These are phyloP conservation scores for Cladorrhinum sp. DNA, from an alignment of 2,329 filamentous ascomycete genomes.

Conservation along the genomic window DNA sequence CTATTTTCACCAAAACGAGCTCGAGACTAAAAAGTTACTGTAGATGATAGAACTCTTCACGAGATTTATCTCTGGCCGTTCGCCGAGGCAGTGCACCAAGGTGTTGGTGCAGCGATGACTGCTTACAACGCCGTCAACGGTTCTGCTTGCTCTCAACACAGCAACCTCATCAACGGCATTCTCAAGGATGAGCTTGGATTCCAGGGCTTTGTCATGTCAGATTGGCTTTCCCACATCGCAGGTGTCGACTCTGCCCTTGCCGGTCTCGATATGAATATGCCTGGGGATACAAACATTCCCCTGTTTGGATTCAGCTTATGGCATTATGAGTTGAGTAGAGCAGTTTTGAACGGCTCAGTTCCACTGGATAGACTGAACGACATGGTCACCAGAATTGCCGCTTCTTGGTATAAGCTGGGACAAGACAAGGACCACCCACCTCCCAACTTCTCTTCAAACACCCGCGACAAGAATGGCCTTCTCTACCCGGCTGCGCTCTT, in stretches of 20 bases:
- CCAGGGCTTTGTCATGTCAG: constrained; percentile 76
- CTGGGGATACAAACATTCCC: constrained; percentile 57
- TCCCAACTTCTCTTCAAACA: constrained; percentile 60
- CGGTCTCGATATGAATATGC: constrained; percentile 65
- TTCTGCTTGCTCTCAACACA: constrained; percentile 77
- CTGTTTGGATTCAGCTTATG: constrained; percentile 54
- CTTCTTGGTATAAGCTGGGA: constrained; percentile 58
- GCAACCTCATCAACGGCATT: constrained; percentile 69
- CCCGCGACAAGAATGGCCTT: constrained; percentile 51
- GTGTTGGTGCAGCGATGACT: constrained; percentile 63
- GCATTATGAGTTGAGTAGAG: constrained; percentile 53
- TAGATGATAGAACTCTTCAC: constrained; percentile 69
- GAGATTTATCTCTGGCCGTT: constrained; percentile 80
- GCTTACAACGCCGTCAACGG: constrained; percentile 74
- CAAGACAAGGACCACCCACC: constrained; percentile 57
- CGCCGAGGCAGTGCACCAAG: constrained; percentile 66
- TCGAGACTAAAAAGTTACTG: background rate
- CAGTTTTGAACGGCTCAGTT: constrained; percentile 55
- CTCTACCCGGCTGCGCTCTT: constrained; percentile 57
- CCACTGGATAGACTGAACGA: constrained; percentile 56
- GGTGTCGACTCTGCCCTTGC: constrained; percentile 71
- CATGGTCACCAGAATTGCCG: constrained; percentile 54
- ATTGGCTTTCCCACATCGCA: constrained; percentile 75
- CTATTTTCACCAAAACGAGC: background rate
- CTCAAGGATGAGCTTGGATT: constrained; percentile 79